phyloP scores from a whole-genome alignment of 129 eudicot genomes.

The Chrysanthemum makinoi region DNA sequence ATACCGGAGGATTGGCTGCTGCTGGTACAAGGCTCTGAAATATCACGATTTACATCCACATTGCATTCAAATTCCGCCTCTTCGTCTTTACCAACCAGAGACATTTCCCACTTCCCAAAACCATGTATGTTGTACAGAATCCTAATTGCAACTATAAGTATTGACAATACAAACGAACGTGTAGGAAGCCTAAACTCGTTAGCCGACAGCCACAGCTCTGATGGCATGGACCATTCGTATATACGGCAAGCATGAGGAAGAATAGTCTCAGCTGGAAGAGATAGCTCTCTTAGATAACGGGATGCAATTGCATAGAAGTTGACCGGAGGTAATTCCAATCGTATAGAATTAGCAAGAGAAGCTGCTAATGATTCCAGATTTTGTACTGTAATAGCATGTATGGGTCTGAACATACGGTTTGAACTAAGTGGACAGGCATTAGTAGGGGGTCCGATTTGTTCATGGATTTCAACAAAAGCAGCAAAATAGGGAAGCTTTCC shows the following conservation, averaged over 20 bases:
- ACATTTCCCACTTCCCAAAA: constrained; percentile 75
- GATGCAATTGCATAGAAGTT: constrained; percentile 72
- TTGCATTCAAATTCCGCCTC: too few species aligned
- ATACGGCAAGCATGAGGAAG: constrained; percentile 60
- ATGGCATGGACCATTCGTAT: constrained; percentile 83
- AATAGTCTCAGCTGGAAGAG: constrained; percentile 53
- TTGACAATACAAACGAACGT: constrained; percentile 68
- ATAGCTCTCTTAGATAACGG: constrained; percentile 54
- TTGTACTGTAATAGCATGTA: constrained; percentile 38
- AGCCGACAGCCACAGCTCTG: constrained; percentile 64
- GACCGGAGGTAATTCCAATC: constrained; percentile 74
- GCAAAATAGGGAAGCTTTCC: constrained; percentile 80
- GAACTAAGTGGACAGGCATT: constrained; percentile 59
- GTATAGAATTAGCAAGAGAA: constrained; percentile 43
- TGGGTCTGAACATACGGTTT: constrained; percentile 69
- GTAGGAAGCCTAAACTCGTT: constrained; percentile 65
- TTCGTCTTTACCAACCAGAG: constrained; percentile 23
- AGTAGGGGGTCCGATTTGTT: constrained; percentile 50
- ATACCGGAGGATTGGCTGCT: too few species aligned
- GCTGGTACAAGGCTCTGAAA: too few species aligned
- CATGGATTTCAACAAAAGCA: constrained; percentile 63
- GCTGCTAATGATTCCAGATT: constrained; percentile 74
- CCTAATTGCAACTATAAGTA: constrained; percentile 73
- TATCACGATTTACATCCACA: too few species aligned
- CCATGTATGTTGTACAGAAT: constrained; percentile 64